Conservation (phyloP, 805 yeast species). For the Starmerella sirachaensis region DNA sequence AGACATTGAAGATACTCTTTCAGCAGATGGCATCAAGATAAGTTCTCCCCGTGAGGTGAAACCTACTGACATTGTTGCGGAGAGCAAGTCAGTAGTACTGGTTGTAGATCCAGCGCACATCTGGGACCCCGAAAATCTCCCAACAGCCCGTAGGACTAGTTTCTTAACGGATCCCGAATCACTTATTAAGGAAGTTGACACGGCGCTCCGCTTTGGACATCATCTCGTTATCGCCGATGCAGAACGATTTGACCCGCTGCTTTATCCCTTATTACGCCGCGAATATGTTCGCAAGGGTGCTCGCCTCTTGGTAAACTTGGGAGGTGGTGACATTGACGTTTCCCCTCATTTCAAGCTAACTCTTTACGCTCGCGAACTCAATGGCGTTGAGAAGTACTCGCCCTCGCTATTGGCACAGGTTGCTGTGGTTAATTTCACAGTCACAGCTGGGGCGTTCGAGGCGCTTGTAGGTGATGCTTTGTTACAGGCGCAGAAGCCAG, state of each 20-base stretch:
- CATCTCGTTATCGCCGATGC: conserved; percentile 62
- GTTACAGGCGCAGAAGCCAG: conserved; percentile 49
- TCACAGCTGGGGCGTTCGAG: conserved; percentile 58
- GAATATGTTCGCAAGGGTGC: conserved; percentile 61
- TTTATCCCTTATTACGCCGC: conserved; percentile 47
- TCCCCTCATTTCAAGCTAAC: conserved; percentile 50
- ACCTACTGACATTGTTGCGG: conserved; percentile 40
- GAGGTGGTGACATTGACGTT: conserved; percentile 52
- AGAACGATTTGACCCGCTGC: conserved; percentile 65
- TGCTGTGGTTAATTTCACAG: conserved; percentile 53
- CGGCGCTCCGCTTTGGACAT: conserved; percentile 76
- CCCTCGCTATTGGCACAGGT: conserved; percentile 53
- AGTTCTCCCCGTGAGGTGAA: neutral
- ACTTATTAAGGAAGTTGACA: conserved; percentile 58
- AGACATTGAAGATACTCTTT: conserved; percentile 27
- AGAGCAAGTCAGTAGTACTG: conserved; percentile 36
- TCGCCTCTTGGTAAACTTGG: conserved; percentile 47
- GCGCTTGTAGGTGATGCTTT: conserved; percentile 48
- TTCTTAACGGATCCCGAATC: conserved; percentile 57
- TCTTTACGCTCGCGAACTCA: conserved; percentile 49
- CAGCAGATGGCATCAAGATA: conserved; percentile 26
- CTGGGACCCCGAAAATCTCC: conserved; percentile 3
- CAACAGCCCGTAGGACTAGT: conserved; percentile 30
- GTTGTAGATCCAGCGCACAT: conserved; percentile 57
- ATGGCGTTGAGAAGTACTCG: conserved; percentile 30